Conservation (phyloP, 2,329 filamentous ascomycete species). For the Cladobotryum protrusum region DNA sequence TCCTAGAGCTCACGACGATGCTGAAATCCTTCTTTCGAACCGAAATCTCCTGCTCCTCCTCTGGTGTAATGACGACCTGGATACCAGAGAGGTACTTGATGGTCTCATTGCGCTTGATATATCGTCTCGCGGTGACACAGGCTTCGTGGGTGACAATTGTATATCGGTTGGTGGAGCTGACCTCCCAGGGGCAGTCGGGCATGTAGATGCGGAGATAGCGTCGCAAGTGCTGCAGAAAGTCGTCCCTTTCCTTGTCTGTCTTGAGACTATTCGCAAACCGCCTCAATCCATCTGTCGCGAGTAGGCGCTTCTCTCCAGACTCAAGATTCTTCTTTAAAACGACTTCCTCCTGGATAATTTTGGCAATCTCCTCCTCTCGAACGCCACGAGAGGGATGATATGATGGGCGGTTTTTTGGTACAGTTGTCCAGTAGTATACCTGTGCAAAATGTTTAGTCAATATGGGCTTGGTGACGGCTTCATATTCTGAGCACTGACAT, state of each 20-base stretch:
- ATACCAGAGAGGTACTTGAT: slow-evolving; percentile 90
- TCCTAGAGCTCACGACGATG: slow-evolving; percentile 88
- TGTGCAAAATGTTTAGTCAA: slow-evolving; percentile 31
- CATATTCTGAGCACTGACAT: slow-evolving; percentile 55
- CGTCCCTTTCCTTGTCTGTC: slow-evolving; percentile 73
- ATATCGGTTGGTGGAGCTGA: slow-evolving; percentile 86
- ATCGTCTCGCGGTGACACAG: slow-evolving; percentile 71
- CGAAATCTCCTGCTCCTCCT: slow-evolving; percentile 80
- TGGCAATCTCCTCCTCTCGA: slow-evolving; percentile 54
- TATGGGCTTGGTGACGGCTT: neutral
- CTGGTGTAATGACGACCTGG: slow-evolving; percentile 83
- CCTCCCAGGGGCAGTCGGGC: slow-evolving; percentile 90
- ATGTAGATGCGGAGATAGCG: slow-evolving; percentile 92
- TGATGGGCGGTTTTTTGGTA: slow-evolving; percentile 85
- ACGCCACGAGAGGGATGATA: slow-evolving; percentile 81
- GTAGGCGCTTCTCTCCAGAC: slow-evolving; percentile 64
- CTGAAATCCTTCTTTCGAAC: slow-evolving; percentile 88
- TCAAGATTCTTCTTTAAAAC: slow-evolving; percentile 67
- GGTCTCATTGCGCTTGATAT: slow-evolving; percentile 73
- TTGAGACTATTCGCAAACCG: slow-evolving; percentile 64
- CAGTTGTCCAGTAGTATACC: slow-evolving; percentile 95
- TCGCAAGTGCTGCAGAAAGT: slow-evolving; percentile 78
- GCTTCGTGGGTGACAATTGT: slow-evolving; percentile 88
- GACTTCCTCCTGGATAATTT: slow-evolving; percentile 58
- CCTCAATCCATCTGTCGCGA: slow-evolving; percentile 66